phyloP scores from a whole-genome alignment of 2,329 filamentous ascomycete genomes.

The Cordyceps pruinosa region DNA sequence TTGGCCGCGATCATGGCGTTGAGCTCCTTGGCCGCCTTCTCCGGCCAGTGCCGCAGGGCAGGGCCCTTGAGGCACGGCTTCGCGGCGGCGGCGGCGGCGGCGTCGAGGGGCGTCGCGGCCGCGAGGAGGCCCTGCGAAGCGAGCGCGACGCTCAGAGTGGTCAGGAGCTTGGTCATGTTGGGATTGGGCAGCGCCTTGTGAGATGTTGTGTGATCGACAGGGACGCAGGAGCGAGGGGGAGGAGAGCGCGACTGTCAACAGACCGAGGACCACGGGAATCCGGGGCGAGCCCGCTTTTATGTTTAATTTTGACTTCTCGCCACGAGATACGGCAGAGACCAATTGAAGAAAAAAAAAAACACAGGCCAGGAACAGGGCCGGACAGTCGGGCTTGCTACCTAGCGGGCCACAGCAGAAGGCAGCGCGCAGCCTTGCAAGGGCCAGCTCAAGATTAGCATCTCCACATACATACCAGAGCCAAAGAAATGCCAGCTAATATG shows the following conservation, averaged over 20 bases:
- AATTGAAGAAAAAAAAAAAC: not conserved
- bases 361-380: not conserved
- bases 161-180: slow-evolving; percentile 9
- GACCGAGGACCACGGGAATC: not conserved
- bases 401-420: not conserved
- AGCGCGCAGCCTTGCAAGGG: slow-evolving; percentile 1
- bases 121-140: slow-evolving; percentile 3
- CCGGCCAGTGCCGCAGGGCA: slow-evolving; percentile 29
- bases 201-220: not conserved
- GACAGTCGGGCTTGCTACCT: not conserved
- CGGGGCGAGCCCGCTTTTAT: slow-evolving; percentile 1
- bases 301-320: not conserved
- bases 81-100: not conserved
- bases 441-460: slow-evolving; percentile 3
- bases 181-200: not conserved
- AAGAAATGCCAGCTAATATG: not conserved
- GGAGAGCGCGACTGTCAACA: not conserved
- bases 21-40: slow-evolving; percentile 27
- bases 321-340: not conserved
- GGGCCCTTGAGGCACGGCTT: slow-evolving; percentile 15
- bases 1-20: slow-evolving; percentile 32
- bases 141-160: slow-evolving; percentile 6
- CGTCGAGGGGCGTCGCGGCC: not conserved
- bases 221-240: not conserved
- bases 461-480: slow-evolving; percentile 7